Conservation (phyloP, 2,329 filamentous ascomycete genomes). For the Thermothelomyces thermophilus region DNA sequence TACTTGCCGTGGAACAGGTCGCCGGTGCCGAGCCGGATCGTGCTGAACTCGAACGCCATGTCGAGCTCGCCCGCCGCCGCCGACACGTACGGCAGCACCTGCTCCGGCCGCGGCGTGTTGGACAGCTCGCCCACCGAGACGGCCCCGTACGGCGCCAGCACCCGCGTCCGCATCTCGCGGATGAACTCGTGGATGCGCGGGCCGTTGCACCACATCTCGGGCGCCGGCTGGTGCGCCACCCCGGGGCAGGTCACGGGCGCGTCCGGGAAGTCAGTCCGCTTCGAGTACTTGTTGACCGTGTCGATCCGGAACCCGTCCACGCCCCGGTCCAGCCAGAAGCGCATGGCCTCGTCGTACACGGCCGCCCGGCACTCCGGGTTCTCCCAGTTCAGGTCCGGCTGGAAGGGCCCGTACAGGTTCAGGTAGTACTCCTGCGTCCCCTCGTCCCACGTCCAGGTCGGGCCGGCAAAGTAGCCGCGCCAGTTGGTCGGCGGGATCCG, state of each 20-base stretch:
- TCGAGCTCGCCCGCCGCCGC: slow-evolving; percentile 28
- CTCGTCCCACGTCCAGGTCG: slow-evolving; percentile 66
- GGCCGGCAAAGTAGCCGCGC: slow-evolving; percentile 53
- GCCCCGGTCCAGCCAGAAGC: slow-evolving; percentile 71
- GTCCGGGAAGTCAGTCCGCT: slow-evolving; percentile 49
- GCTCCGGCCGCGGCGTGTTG: slow-evolving; percentile 47
- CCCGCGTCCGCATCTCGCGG: slow-evolving; percentile 53
- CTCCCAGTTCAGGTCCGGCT: slow-evolving; percentile 42
- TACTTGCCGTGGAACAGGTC: slow-evolving; percentile 33
- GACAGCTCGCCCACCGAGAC: slow-evolving; percentile 67
- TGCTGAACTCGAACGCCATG: slow-evolving; percentile 61
- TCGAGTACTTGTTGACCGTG: slow-evolving; percentile 67
- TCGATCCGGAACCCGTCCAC: slow-evolving; percentile 71
- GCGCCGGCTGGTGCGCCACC: slow-evolving; percentile 44
- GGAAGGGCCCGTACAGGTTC: slow-evolving; percentile 58
- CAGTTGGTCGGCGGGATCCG: slow-evolving; percentile 70
- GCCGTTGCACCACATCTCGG: slow-evolving; percentile 55
- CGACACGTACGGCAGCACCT: slow-evolving; percentile 43
- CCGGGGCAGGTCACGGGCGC: slow-evolving; percentile 46
- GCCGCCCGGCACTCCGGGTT: slow-evolving; percentile 59
- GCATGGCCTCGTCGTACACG: slow-evolving; percentile 64
- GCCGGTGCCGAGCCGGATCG: slow-evolving; percentile 53
- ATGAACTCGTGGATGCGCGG: slow-evolving; percentile 63
- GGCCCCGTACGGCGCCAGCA: slow-evolving; percentile 54
- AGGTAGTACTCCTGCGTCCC: slow-evolving; percentile 68